phyloP scores from a whole-genome alignment of 352 stramenopile species.

The Phytophthora pinifolia region DNA sequence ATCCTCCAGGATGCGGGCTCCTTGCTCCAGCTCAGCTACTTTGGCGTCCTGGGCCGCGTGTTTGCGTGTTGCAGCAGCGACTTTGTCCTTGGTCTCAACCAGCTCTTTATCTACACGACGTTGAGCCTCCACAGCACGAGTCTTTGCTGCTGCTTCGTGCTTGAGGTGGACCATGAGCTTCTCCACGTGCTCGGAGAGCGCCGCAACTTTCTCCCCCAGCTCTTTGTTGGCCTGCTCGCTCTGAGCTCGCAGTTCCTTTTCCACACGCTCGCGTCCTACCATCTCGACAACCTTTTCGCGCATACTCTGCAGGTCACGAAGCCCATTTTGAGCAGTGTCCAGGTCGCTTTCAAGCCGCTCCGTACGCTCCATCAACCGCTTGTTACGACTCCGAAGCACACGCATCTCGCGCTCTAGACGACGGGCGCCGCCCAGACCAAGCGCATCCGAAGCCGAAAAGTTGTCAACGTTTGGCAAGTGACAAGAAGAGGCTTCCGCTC shows the following conservation, averaged over 20 bases:
- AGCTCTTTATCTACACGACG: slow-evolving; percentile 83
- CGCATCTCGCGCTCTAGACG: slow-evolving; percentile 73
- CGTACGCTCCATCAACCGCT: slow-evolving; percentile 52
- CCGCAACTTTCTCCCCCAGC: slow-evolving; percentile 85
- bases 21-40: slow-evolving; percentile 92
- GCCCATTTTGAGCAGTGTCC: slow-evolving; percentile 36
- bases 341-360: slow-evolving; percentile 60
- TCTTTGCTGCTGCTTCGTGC: slow-evolving; percentile 94
- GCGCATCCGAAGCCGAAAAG: slow-evolving; percentile 60
- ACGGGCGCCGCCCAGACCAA: slow-evolving; percentile 52
- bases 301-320: slow-evolving; percentile 66
- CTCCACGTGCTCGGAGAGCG: slow-evolving; percentile 94
- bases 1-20: slow-evolving; percentile 93
- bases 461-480: slow-evolving; percentile 60
- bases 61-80: slow-evolving; percentile 73
- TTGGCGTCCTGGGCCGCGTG: slow-evolving; percentile 82
- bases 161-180: slow-evolving; percentile 97
- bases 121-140: slow-evolving; percentile 76
- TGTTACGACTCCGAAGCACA: slow-evolving; percentile 70
- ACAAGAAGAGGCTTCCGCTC: slow-evolving; percentile 13
- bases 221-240: slow-evolving; percentile 64
- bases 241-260: slow-evolving; percentile 86
- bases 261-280: slow-evolving; percentile 69
- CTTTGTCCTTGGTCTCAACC: slow-evolving; percentile 59
- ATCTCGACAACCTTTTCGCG: slow-evolving; percentile 83